Evolutionary conservation across 257 asterid genomes (phyloP), one percentile per base, ranked within the genome.

Genomic region (Catharanthus roseus): DNA sequence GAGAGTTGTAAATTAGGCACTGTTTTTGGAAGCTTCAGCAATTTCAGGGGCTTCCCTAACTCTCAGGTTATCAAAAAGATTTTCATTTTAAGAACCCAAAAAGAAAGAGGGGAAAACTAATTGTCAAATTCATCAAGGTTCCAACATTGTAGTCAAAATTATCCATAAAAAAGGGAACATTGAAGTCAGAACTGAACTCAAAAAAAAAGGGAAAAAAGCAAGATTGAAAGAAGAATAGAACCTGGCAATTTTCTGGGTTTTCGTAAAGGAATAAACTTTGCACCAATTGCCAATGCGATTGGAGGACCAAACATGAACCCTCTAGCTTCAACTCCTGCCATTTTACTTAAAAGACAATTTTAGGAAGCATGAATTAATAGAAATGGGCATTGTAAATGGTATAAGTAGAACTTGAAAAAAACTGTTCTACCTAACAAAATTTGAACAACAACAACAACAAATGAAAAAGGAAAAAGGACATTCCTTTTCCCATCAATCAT

Each of bases 191-290:
- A 42, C 9, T 9, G 47, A 1, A 42, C 47, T 24, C 0, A 16
- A 0, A 21, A 23, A 69, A 50, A 24, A 45, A 10, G 39, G 26
- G 29, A 41, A 10, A 53, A 26, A 21, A 28, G 45, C 42, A 53
- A 16, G 44, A 56, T 28, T 7, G 24, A n/a, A 31, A 75, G 39
- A 47, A 16, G 56, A 28, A 24, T 11, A 13, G 33, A 67, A 90
- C 96, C 95, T 38, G 95, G 97, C 51, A 89, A 84, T 77, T 91
- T 91, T 74, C 87, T 81, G 0, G 90, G 95, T 80, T 89, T 87
- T 13, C 93, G 84, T 44, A 88, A 75, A 62, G 95, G 96, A 57
- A 92, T 65, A 62, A 84, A 83, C 76, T 87, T 90, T 65, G 97
- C 97, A 23, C 96, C 96, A 69, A 90, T 87, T 58, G 92, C 95